Evolutionary conservation across 306 rosid species (phyloP), one percentile per base, ranked within the genome.

Genomic region (Rosa rugosa): DNA sequence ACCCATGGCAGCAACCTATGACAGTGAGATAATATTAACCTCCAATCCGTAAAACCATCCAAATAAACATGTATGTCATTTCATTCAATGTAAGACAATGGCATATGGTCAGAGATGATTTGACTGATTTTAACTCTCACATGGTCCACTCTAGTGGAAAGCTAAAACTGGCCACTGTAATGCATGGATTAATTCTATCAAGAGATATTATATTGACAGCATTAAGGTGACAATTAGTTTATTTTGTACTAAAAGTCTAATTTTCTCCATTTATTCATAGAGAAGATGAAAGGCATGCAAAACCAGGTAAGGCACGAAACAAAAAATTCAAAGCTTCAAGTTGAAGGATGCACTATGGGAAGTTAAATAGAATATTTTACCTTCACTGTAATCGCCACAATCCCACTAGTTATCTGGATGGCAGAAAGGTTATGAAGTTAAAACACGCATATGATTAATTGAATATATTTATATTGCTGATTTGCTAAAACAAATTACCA

Each of bases 1-100:
- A 73, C 98, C 99, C 97, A 95, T 83, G 56, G 98, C 99, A 80
- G 96, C 99, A 83, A 90, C 98, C 99, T 95, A 83, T 81, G 79
- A 82, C 65, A 81, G 67, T 79, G 71, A 84, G 75, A 80, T 62
- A 80, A 72, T 66, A 71, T 74, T 69, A 79, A 45, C 42, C 46
- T 79, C 73, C 64, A 75, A 69, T 34, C 84, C 71, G 31, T 41
- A 76, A 57, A 75, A 71, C 65, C 44, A 68, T 62, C 82, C 73
- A 67, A 70, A 67, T 45, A 83, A 64, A 51, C 49, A 20, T 36
- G 49, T 13, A 50, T 34, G 25, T 65, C 34, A 36, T 46, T 36
- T 49, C 41, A 68, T 25, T 64, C 14, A 41, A 38, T 63, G 41
- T 63, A 59, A 59, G 34, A 59, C 38, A 10, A 25, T 23, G 38